Base-by-base conservation (phyloP, 148 eudicot species). In the Camellia lanceoleosa region DNA sequence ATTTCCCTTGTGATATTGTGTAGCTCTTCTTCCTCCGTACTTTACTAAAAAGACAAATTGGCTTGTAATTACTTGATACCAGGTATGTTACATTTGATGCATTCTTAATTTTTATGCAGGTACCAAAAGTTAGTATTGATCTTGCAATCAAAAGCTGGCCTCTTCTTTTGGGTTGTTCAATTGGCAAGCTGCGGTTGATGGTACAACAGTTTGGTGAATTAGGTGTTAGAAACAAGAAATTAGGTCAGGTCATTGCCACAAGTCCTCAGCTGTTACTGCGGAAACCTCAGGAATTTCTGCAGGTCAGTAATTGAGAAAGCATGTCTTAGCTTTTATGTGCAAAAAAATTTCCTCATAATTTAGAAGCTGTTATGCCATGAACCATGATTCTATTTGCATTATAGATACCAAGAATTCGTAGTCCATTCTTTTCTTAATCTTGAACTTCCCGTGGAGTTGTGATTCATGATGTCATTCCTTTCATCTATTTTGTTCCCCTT, bases 261-360 rank as follows among this genome's bases (percentile, higher is more conserved):
- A 93, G 95, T 83, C 97, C 99, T 71, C 97, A 95, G 85, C 89
- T 95, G 78, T 85, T 95, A 73, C 84, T 90, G 43, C 84, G 80
- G 71, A 91, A 87, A 82, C 93, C 92, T 59, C 85, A 81, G 19
- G 93, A 93, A 78, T 87, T 95, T 82, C 77, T 19, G 43, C 88
- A 86, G 98, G 98, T 91, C 79, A 51, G 61, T 63, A 62, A 55
- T 16, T 68, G 3, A 18, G 43, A n/a, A 3, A 2, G 0, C 67
- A 12, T 6, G 9, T 70, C 2, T 13, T 58, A 3, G 42, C 43
- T 70, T 60, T 7, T 20, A 14, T 30, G 41, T 44, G 49, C 15
- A 49, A 42, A 20, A 18, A 19, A 7, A 2, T n/a, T 58, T 66
- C 20, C 41, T 15, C 30, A 12, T 2, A 15, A 18, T 47, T 71